These are phyloP conservation scores for Isabelozyma rhagii DNA, from an alignment of 805 yeast genomes.

Conservation along the genomic window DNA sequence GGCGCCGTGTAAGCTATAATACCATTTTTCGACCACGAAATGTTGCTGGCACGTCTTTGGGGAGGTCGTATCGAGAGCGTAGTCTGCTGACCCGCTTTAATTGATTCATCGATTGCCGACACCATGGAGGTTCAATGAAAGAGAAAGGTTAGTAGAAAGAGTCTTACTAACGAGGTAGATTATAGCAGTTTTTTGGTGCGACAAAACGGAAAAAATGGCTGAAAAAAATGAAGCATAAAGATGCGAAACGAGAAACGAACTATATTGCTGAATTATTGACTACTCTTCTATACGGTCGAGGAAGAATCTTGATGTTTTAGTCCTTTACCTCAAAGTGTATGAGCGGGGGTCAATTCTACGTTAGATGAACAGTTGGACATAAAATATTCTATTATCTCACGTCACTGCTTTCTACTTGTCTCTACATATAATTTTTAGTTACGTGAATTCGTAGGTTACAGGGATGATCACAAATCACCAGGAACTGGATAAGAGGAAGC, in stretches of 20 bases:
- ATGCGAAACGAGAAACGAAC: neutral
- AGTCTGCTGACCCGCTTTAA: neutral
- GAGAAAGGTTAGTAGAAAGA: neutral
- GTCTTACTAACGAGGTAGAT: too few species aligned
- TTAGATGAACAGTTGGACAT: too few species aligned
- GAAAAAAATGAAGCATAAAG: neutral
- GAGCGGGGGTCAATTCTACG: too few species aligned
- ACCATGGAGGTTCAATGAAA: neutral
- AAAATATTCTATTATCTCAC: too few species aligned
- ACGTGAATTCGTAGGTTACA: neutral
- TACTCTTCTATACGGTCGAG: neutral
- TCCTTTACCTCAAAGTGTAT: too few species aligned
- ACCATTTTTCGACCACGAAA: slow-evolving; percentile 84
- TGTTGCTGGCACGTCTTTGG: slow-evolving; percentile 10
- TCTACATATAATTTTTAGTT: too few species aligned
- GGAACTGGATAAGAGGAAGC: slow-evolving; percentile 82
- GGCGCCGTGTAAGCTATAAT: slow-evolving; percentile 68
- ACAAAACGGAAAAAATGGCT: neutral
- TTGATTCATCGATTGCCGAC: neutral
- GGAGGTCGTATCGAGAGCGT: neutral
- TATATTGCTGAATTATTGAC: neutral
- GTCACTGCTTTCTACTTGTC: too few species aligned
- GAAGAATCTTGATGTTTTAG: too few species aligned
- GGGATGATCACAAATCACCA: slow-evolving; percentile 50
- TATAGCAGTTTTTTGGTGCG: neutral